Conservation (phyloP, 495 filamentous ascomycete genomes). For the Penicillium turbatum region DNA sequence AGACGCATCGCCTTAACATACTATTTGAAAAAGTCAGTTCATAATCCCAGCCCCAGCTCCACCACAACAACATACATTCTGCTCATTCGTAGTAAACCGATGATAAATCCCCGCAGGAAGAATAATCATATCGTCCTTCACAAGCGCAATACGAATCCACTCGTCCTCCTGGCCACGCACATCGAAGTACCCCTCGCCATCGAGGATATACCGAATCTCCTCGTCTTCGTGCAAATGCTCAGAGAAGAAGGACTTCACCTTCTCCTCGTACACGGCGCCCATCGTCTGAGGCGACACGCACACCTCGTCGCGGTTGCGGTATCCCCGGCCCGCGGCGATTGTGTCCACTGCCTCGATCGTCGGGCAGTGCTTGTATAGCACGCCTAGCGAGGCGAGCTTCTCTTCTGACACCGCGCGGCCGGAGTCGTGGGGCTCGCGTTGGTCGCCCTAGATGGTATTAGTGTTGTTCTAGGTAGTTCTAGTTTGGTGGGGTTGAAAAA, state of each 20-base stretch:
- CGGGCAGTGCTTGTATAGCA: conserved; percentile 69
- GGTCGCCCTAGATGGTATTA: conserved; percentile 66
- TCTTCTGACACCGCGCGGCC: conserved; percentile 55
- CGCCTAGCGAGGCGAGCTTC: conserved; percentile 69
- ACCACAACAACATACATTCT: conserved; percentile 63
- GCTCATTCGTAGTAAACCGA: conserved; percentile 87
- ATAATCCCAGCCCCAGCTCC: neutral
- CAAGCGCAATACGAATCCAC: conserved; percentile 82
- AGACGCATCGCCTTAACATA: conserved; percentile 94
- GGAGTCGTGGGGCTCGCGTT: conserved; percentile 85
- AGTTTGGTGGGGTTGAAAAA: conserved; percentile 7
- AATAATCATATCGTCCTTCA: conserved; percentile 73
- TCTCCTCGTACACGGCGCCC: conserved; percentile 76
- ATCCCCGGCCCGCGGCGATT: conserved; percentile 70
- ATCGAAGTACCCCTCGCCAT: conserved; percentile 90
- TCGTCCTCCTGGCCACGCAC: conserved; percentile 66
- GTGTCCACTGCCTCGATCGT: conserved; percentile 60
- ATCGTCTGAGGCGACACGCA: conserved; percentile 82
- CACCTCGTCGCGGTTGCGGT: conserved; percentile 94
- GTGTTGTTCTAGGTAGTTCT: neutral
- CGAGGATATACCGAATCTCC: conserved; percentile 96
- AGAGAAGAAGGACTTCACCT: conserved; percentile 87
- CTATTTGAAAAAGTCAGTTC: conserved; percentile 43
- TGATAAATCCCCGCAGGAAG: conserved; percentile 97
- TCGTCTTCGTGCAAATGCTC: conserved; percentile 98